Evolutionary conservation across 176 grass and related monocot species (phyloP).

Genomic region (Ampelocalamus luodianensis): DNA sequence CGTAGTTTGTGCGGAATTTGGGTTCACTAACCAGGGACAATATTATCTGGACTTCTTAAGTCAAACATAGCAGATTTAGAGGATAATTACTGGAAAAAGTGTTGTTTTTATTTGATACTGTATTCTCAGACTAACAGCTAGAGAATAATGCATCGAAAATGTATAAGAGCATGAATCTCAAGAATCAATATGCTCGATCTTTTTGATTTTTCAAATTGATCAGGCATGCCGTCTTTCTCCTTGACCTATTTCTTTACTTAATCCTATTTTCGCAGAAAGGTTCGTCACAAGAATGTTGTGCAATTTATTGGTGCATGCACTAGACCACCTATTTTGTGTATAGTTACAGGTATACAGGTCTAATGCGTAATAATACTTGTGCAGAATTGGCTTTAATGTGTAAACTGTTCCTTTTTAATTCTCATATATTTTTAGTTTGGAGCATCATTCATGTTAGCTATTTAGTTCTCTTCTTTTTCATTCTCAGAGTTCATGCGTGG

Average conservation of each 20-base stretch:
- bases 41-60: neutral
- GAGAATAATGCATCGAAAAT: neutral
- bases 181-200: neutral
- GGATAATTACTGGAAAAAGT: conserved; percentile 18
- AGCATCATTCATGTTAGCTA: conserved; percentile 11
- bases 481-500: conserved; percentile 89
- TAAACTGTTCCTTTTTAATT: neutral
- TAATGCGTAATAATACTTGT: neutral
- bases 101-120: neutral
- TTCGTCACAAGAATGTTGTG: conserved; percentile 97
- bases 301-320: conserved; percentile 98
- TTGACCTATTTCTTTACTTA: conserved; percentile 38
- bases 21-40: neutral
- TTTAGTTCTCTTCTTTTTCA: conserved; percentile 36
- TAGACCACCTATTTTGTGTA: conserved; percentile 85
- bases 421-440: conserved; percentile 9
- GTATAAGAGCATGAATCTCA: neutral
- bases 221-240: neutral
- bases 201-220: neutral
- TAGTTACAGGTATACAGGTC: conserved; percentile 79
- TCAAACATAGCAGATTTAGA: neutral
- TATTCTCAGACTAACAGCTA: neutral
- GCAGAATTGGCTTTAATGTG: neutral
- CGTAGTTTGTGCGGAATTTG: neutral
- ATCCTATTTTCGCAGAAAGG: conserved; percentile 71